These are phyloP conservation scores for Cercospora brassicicola DNA, from an alignment of 2,329 filamentous ascomycete genomes.

Conservation along the genomic window DNA sequence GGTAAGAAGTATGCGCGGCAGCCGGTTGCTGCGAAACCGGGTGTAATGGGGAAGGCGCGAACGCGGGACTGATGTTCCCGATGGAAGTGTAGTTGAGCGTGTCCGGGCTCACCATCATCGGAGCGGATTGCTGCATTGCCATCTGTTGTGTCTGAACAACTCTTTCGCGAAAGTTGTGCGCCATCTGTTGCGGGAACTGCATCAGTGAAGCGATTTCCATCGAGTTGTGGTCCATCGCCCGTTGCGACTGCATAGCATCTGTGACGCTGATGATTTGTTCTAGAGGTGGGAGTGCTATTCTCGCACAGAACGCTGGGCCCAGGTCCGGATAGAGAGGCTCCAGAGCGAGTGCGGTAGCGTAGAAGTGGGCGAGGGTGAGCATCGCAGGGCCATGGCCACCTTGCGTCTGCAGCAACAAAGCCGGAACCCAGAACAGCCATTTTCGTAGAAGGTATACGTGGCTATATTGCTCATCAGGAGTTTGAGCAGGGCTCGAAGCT, in stretches of 20 bases:
- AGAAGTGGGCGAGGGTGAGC: conserved; percentile 85
- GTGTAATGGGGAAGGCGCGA: conserved; percentile 50
- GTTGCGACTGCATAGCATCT: conserved; percentile 59
- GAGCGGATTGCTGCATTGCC: conserved; percentile 15
- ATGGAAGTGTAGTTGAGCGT: conserved; percentile 37
- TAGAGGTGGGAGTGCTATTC: conserved; percentile 72
- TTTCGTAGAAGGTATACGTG: conserved; percentile 83
- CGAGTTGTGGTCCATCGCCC: conserved; percentile 44
- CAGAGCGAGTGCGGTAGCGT: conserved; percentile 81
- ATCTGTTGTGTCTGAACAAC: conserved; percentile 27
- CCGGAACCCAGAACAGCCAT: conserved; percentile 95
- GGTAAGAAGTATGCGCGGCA: conserved; percentile 41
- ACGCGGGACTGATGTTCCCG: conserved; percentile 52
- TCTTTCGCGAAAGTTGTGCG: conserved; percentile 43
- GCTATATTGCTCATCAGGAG: conserved; percentile 80
- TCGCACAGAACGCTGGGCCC: conserved; percentile 73
- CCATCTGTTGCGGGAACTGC: conserved; percentile 49
- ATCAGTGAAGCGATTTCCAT: conserved; percentile 49
- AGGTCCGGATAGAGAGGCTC: conserved; percentile 91
- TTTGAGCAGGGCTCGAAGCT: conserved; percentile 44
- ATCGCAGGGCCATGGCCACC: conserved; percentile 74
- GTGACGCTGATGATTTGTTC: conserved; percentile 82
- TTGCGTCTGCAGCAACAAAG: conserved; percentile 75
- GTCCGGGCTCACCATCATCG: conserved; percentile 28
- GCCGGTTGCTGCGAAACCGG: conserved; percentile 26